Evolutionary conservation across 495 filamentous ascomycete genomes (phyloP), one percentile per base, ranked within the genome.

Genomic region (Penicillium cosmopolitanum): DNA sequence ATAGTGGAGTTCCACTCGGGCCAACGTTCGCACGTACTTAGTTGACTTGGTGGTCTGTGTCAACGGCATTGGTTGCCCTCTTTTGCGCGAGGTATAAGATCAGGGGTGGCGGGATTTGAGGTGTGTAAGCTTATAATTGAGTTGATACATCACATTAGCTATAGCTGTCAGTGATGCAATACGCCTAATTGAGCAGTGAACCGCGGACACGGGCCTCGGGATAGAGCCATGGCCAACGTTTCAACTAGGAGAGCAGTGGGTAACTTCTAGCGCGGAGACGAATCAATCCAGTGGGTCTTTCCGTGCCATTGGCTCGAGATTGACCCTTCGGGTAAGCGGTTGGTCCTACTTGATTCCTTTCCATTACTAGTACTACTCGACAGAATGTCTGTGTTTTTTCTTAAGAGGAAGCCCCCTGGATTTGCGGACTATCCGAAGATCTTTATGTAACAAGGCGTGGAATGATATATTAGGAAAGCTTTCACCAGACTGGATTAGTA

Each of bases 401-500:
- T 25, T 28, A 23, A 25, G 46, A 19, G 11, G 46, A 8, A 48
- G 21, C 11, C 42, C 23, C 46, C 23, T 48, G n/a, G 46, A 12
- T 28, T 23, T 48, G 11, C 11, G 21, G 21, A 31, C 42, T 16
- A 19, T 19, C 6, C 5, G 15, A 10, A 18, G n/a, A 16, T 48
- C 46, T 48, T 48, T 11, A 5, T 48, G 42, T 21, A 46, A 46
- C 18, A 4, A n/a, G n/a, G 2, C 19, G 40, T 25, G 10, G 21
- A 15, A 8, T 11, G 21, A 48, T 48, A 48, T 48, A 48, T 23
- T 13, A n/a, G 10, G 18, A 18, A 47, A 28, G 8, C 46, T n/a
- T 16, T 48, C 46, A 48, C 12, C 19, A 48, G 46, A 25, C 46
- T 28, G 46, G 46, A 19, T 48, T 48, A 48, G 46, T 28, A 6